Base-by-base conservation (phyloP, 495 filamentous ascomycete genomes). In the Penicillium macrosclerotiorum region DNA sequence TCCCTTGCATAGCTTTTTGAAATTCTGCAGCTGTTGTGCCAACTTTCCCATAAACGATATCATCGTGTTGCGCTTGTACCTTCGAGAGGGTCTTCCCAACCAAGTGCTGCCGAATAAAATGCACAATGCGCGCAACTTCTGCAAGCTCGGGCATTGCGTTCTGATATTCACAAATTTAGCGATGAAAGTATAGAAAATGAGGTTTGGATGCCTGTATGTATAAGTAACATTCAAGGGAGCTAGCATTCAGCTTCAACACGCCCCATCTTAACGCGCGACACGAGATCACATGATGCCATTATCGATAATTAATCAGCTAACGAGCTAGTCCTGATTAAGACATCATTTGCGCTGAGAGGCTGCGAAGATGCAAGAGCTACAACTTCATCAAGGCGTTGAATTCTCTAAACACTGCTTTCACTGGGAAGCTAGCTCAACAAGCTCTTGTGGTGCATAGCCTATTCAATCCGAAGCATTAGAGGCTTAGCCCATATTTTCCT, bases 101-200 rank as follows among this genome's bases (percentile, higher is more conserved):
- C 19, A 95, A 68, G 63, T 90, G 81, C 39, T 84, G 83, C 30
- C 82, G 82, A 26, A 98, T 77, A 63, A 80, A 92, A 57, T 93
- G 83, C 24, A 93, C 88, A 42, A 92, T 78, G 13, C 93, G 89
- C 12, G 89, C 86, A 44, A 98, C 83, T 75, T 93, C 88, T 17
- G 84, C 85, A 38, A 91, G 83, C 42, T 93, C 88, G 49, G 88
- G 88, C 88, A 93, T 93, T 25, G 23, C 19, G 37, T 2, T 31
- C 38, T 13, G 16, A 23, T 4, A 5, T 34, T 43, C 17, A 14
- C 12, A 33, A 36, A 13, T 1, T 1, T 9, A 29, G 17, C 0
- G 17, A 30, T 40, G 3, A 43, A 37, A 14, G 20, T 24, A 43
- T 39, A 9, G 18, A 23, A 17, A 22, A 23, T 18, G 20, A 42